Percentiles rank a stretch among this genome's conserved stretches.
Evolutionary conservation across 2,329 filamentous ascomycete genomes (phyloP).

Genomic region (Fusarium pseudocircinatum): DNA sequence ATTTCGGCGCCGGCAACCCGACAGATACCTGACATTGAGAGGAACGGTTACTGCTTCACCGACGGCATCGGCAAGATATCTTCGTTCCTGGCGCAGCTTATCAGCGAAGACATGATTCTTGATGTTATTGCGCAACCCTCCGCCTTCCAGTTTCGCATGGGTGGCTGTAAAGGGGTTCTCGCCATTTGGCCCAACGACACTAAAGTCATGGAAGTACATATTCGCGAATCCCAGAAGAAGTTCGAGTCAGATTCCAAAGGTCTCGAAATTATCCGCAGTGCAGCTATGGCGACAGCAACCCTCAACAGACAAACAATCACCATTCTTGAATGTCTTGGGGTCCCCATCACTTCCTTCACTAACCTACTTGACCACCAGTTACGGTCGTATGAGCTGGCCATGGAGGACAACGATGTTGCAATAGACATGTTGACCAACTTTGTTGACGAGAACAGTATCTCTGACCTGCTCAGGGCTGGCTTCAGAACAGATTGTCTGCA

Average conservation of each 20-base stretch:
- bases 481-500: constrained; percentile 71
- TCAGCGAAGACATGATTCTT: constrained; percentile 75
- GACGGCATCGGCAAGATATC: constrained; percentile 98
- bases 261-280: constrained; percentile 86
- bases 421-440: constrained; percentile 75
- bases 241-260: constrained; percentile 77
- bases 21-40: constrained; percentile 76
- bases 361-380: constrained; percentile 75
- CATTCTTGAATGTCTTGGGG: constrained; percentile 82
- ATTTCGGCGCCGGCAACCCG: constrained; percentile 67
- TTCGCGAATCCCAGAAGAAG: constrained; percentile 88
- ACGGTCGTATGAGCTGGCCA: constrained; percentile 72
- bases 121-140: constrained; percentile 72
- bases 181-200: constrained; percentile 76
- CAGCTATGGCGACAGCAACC: constrained; percentile 78
- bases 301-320: constrained; percentile 91
- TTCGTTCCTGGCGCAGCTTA: constrained; percentile 75
- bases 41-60: constrained; percentile 78
- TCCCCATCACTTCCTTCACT: constrained; percentile 73
- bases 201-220: constrained; percentile 73
- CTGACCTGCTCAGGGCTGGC: constrained; percentile 79
- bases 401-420: constrained; percentile 72
- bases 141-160: constrained; percentile 90
- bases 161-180: constrained; percentile 91
- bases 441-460: constrained; percentile 88